A percentile compares a stretch with the other conserved stretches of the same genome.
Evolutionary conservation across 345 rosid genomes (phyloP).

Genomic region (Kernera saxatilis): DNA sequence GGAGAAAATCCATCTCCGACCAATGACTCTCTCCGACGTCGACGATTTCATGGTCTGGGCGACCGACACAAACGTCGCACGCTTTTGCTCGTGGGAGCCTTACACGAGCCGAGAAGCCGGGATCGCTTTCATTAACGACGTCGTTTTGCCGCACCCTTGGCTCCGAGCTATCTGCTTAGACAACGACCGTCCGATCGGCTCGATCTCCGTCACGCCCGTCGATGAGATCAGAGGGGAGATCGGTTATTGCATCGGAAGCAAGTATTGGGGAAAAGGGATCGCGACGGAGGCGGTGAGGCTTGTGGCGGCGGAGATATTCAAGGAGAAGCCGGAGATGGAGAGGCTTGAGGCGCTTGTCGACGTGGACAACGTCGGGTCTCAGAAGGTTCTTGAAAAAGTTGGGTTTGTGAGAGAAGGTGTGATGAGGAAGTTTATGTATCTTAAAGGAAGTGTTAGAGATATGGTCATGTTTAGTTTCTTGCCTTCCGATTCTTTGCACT

Average conservation of each 20-base stretch:
- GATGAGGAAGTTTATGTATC: slow-evolving; percentile 38
- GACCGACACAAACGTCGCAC: slow-evolving; percentile 41
- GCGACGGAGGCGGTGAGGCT: slow-evolving; percentile 48
- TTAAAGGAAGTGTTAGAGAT: slow-evolving; percentile 52
- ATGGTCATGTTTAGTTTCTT: slow-evolving; percentile 57
- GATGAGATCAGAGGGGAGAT: slow-evolving; percentile 49
- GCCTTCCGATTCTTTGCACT: slow-evolving; percentile 41
- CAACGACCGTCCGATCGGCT: slow-evolving; percentile 41
- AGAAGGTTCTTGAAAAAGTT: slow-evolving; percentile 59
- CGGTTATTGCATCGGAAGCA: slow-evolving; percentile 41
- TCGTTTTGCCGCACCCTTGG: slow-evolving; percentile 50
- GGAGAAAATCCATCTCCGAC: slow-evolving; percentile 37
- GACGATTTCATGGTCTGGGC: slow-evolving; percentile 75
- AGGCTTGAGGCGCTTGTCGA: slow-evolving; percentile 63
- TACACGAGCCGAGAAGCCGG: slow-evolving; percentile 42
- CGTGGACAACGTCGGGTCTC: slow-evolving; percentile 52
- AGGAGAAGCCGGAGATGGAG: slow-evolving; percentile 48
- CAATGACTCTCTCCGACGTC: slow-evolving; percentile 36
- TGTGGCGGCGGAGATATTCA: slow-evolving; percentile 38
- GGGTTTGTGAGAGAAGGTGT: slow-evolving; percentile 65
- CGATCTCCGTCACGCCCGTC: slow-evolving; percentile 44
- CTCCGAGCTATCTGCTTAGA: slow-evolving; percentile 52
- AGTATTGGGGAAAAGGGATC: slow-evolving; percentile 60
- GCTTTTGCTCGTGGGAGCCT: slow-evolving; percentile 54
- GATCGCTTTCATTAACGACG: slow-evolving; percentile 32